These are phyloP conservation scores for Blastobotrys robertii DNA, from an alignment of 805 yeast genomes.

Conservation along the genomic window DNA sequence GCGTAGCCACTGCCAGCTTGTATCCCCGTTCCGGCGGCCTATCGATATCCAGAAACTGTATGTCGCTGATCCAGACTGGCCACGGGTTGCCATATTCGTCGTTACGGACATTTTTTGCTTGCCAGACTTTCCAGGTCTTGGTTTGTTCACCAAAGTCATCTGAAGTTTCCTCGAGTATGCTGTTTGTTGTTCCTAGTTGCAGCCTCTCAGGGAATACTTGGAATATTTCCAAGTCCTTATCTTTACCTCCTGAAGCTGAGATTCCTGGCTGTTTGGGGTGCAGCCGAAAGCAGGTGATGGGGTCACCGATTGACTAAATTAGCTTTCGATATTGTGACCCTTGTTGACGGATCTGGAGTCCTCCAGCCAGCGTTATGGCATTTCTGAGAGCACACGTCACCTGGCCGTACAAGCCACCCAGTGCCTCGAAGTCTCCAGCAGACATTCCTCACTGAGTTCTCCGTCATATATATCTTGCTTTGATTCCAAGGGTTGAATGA, in stretches of 20 bases:
- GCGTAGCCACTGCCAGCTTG: conserved; percentile 54
- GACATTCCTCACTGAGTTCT: too few species aligned
- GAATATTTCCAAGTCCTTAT: conserved; percentile 34
- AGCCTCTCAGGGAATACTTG: conserved; percentile 9
- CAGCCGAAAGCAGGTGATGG: conserved; percentile 29
- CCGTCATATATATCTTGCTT: too few species aligned
- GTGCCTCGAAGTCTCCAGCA: too few species aligned
- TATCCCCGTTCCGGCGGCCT: conserved; percentile 33
- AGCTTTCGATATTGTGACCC: too few species aligned
- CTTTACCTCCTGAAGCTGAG: conserved; percentile 42
- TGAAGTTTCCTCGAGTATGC: background rate
- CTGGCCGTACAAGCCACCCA: too few species aligned
- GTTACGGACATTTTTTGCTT: conserved; percentile 65
- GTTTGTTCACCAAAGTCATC: background rate
- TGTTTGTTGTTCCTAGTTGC: background rate
- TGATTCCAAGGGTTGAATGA: too few species aligned
- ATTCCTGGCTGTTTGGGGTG: conserved; percentile 34
- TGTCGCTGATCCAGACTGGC: conserved; percentile 66
- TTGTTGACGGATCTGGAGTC: too few species aligned
- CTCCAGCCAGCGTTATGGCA: too few species aligned
- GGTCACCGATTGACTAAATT: conserved; percentile 13
- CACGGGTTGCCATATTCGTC: conserved; percentile 64
- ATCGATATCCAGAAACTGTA: conserved; percentile 35
- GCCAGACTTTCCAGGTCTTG: conserved; percentile 7
- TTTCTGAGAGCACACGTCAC: too few species aligned